Evolutionary conservation across 129 eudicot species (phyloP).

Genomic region (Lactuca sativa): DNA sequence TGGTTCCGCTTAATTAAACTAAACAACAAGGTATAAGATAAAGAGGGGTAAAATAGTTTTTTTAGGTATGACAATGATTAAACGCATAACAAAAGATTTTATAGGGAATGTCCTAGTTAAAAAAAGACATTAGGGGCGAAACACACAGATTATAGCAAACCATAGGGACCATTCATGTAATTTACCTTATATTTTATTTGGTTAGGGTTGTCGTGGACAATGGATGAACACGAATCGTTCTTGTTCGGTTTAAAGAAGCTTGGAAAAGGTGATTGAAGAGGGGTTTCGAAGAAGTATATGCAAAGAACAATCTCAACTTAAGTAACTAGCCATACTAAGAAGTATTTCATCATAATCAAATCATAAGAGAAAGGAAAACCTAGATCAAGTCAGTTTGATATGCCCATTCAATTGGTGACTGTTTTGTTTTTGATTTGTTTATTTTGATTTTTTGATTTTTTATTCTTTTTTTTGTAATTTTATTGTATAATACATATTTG

Average conservation of each 20-base stretch:
- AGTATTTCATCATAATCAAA: constrained; percentile 44
- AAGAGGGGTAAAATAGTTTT: no score
- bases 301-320: constrained; percentile 62
- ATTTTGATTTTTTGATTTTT: no score
- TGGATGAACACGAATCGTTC: constrained; percentile 55
- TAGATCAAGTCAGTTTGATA: constrained; percentile 57
- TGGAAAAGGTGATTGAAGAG: constrained; percentile 70
- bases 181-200: constrained; percentile 17
- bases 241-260: constrained; percentile 47
- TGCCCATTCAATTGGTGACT: constrained; percentile 45
- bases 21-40: no score
- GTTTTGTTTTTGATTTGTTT: no score
- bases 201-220: constrained; percentile 58
- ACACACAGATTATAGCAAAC: no score
- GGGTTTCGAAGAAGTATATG: constrained; percentile 49
- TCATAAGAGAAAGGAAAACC: constrained; percentile 44
- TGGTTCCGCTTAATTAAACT: no score
- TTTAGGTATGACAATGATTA: no score
- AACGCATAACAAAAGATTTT: no score
- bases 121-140: no score
- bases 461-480: no score
- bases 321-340: constrained; percentile 78
- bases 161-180: no score
- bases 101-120: no score
- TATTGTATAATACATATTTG: neutral